Evolutionary conservation across 495 filamentous ascomycete genomes (phyloP).

Genomic region (Podospora fimiseda): DNA sequence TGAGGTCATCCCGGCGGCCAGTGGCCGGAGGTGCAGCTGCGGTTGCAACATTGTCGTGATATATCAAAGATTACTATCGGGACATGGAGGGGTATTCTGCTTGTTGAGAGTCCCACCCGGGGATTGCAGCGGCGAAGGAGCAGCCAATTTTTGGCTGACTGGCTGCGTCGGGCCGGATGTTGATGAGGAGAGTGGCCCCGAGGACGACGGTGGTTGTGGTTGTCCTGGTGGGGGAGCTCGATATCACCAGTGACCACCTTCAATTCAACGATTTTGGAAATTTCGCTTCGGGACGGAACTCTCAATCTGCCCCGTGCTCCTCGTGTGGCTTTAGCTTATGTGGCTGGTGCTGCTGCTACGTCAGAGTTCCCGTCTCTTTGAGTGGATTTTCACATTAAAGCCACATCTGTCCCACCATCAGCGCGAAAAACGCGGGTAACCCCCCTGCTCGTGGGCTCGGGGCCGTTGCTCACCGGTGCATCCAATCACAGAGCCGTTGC

Average conservation of each 20-base stretch:
- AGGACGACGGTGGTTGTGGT: too few species aligned
- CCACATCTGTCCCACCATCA: conserved; percentile 13
- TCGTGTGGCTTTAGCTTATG: too few species aligned
- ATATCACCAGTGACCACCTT: too few species aligned
- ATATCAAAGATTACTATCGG: conserved; percentile 9
- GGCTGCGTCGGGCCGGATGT: not conserved
- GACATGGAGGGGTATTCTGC: conserved; percentile 10
- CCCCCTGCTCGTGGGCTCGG: conserved; percentile 8
- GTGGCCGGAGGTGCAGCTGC: conserved; percentile 27
- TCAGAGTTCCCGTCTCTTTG: conserved; percentile 1
- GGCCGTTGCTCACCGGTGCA: conserved; percentile 4
- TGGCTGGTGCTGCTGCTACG: conserved; percentile 9
- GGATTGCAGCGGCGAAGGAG: too few species aligned
- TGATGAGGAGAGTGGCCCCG: too few species aligned
- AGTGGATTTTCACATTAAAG: conserved; percentile 8
- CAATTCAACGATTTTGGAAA: conserved; percentile 11
- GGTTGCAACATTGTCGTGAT: conserved; percentile 27
- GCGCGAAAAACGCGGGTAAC: conserved; percentile 28
- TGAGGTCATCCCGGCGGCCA: conserved; percentile 14
- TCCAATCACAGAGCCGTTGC: conserved; percentile 43
- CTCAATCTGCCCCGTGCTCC: conserved; percentile 8
- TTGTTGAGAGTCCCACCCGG: too few species aligned
- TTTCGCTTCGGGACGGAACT: too few species aligned
- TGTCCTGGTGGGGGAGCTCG: too few species aligned
- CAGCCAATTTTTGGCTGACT: conserved; percentile 10